Evolutionary conservation across 2,329 filamentous ascomycete genomes (phyloP).

Genomic region (Colletotrichum sp.): DNA sequence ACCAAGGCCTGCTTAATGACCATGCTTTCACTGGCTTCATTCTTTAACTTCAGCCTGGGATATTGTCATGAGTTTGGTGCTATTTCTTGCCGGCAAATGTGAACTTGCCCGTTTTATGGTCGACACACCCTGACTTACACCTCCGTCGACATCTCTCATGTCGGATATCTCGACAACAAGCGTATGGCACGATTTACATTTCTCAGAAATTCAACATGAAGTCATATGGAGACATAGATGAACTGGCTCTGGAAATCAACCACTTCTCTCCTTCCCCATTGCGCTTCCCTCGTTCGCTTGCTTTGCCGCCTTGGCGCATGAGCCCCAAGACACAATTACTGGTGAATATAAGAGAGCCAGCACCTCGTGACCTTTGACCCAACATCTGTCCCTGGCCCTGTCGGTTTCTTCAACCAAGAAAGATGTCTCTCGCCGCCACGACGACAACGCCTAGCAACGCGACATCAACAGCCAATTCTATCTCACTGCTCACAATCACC

Average conservation of each 20-base stretch:
- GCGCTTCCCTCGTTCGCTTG: not conserved
- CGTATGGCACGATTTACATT: too few relatives aligned
- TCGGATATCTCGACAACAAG: too few relatives aligned
- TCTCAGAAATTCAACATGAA: accelerated
- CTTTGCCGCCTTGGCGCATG: not conserved
- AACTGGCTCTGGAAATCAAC: too few relatives aligned
- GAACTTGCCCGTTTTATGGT: too few relatives aligned
- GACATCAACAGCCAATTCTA: not conserved
- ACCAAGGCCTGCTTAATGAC: too few relatives aligned
- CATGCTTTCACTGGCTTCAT: too few relatives aligned
- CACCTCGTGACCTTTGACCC: not conserved
- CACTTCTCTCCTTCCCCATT: not conserved
- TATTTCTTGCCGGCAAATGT: too few relatives aligned
- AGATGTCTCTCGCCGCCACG: not conserved
- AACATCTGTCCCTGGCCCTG: not conserved
- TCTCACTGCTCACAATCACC: not conserved
- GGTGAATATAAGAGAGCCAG: not conserved
- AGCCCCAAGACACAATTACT: not conserved
- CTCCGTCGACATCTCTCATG: too few relatives aligned
- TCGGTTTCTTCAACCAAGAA: not conserved
- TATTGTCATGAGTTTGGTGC: too few relatives aligned
- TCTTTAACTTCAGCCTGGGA: too few relatives aligned
- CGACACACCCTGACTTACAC: too few relatives aligned
- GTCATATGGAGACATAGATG: accelerated
- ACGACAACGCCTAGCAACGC: not conserved